Evolutionary conservation across 805 yeast genomes (phyloP), one percentile per base, ranked within the genome.

Genomic region (Yamadazyma kitorensis): DNA sequence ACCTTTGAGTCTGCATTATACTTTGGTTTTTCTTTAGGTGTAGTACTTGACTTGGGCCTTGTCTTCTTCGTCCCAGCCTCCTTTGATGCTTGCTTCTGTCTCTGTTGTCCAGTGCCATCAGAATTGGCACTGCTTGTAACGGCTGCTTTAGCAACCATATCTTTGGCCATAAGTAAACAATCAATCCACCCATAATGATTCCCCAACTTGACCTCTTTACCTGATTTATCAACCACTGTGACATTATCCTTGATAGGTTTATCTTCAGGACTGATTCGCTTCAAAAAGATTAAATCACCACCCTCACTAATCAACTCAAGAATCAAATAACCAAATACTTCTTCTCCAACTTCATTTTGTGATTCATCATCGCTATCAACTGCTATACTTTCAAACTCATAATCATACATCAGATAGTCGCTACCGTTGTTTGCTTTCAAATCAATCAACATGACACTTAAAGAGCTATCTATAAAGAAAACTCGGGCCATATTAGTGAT

Each of bases 391-490:
- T 78, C 80, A 55, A 84, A 83, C 52, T 83, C 91, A 55, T 80
- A 82, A 55, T 83, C 91, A 52, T 83, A 84, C 80, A 84, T 78
- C 49, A 85, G 84, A 35, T 83, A 76, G 44, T 75, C 68, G n/a
- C 49, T 49, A 2, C 68, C 68, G 29, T 55, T 54, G 30, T 67
- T 65, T 16, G 71, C 67, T 24, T 64, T 62, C 41, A 67, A 53
- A 40, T 67, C 71, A 7, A 67, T 59, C 48, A 64, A 37, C 54
- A 53, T 55, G 0, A 60, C 67, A 43, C 59, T 55, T 20, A 67
- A 46, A 0, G 42, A 27, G 0, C 54, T 50, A 37, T 64, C 70
- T 17, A 67, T 56, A 34, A 67, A 60, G 33, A 67, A 65, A 1
- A 67, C 68, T 30, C 69, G 42, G 8, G 72, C 73, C 32, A 49